phyloP scores from a whole-genome alignment of 305 asterid species.

The Fraxinus nigra region DNA sequence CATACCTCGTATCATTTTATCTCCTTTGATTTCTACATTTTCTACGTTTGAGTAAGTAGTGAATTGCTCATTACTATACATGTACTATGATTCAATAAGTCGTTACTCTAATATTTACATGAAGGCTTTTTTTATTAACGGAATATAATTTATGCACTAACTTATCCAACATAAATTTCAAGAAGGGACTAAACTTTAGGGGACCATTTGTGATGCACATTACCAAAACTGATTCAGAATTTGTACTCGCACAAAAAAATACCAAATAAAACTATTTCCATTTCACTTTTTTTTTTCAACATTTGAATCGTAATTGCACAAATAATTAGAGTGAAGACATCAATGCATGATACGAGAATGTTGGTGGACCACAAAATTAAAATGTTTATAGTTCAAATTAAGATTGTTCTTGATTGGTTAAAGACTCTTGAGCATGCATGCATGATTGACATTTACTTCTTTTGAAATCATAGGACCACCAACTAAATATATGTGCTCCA shows the following conservation, averaged over 20 bases:
- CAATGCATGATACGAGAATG: constrained; percentile 26
- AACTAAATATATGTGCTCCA: constrained; percentile 36
- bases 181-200: neutral
- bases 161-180: too few relatives aligned
- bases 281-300: neutral
- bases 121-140: too few relatives aligned
- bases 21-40: too few relatives aligned
- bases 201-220: neutral
- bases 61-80: too few relatives aligned
- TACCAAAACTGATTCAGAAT: neutral
- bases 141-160: too few relatives aligned
- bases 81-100: too few relatives aligned
- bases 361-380: constrained; percentile 45
- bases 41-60: too few relatives aligned
- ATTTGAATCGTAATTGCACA: neutral
- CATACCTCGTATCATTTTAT: too few relatives aligned
- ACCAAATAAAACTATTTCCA: neutral
- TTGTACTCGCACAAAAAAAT: neutral
- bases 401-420: neutral
- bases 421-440: neutral
- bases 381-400: neutral
- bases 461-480: constrained; percentile 31
- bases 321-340: neutral
- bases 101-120: too few relatives aligned
- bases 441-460: constrained; percentile 17